Evolutionary conservation across 805 yeast genomes (phyloP).

Genomic region (Candida coquimbonensis): DNA sequence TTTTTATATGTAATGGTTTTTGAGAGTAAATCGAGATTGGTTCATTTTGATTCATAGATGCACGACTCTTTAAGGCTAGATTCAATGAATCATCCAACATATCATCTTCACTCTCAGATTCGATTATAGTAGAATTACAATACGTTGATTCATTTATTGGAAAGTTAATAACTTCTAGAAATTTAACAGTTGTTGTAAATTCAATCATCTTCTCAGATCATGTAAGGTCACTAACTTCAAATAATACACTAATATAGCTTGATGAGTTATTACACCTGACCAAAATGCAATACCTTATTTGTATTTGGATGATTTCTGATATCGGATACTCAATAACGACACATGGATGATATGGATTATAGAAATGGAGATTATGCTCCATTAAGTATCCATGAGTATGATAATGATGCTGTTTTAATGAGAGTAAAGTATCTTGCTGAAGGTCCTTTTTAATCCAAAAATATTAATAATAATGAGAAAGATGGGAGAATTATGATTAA

Average conservation of each 20-base stretch:
- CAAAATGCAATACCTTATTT: no score
- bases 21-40: background rate
- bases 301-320: constrained; percentile 80
- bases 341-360: constrained; percentile 41
- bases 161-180: constrained; percentile 44
- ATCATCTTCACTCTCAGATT: no score
- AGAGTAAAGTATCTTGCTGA: constrained; percentile 76
- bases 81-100: constrained; percentile 3
- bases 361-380: constrained; percentile 17
- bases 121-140: constrained; percentile 46
- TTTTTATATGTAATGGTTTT: background rate
- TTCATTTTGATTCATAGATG: background rate
- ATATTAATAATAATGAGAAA: background rate
- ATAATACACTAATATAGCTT: constrained; percentile 56
- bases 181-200: constrained; percentile 60
- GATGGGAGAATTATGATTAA: constrained; percentile 25
- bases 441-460: constrained; percentile 55
- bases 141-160: constrained; percentile 63
- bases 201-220: constrained; percentile 80
- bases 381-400: constrained; percentile 78
- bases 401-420: constrained; percentile 72
- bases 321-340: constrained; percentile 76
- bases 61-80: background rate
- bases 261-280: constrained; percentile 45
- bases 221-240: constrained; percentile 88